Conservation (phyloP, 257 asterid genomes). For the Nyctanthes arbortristis region DNA sequence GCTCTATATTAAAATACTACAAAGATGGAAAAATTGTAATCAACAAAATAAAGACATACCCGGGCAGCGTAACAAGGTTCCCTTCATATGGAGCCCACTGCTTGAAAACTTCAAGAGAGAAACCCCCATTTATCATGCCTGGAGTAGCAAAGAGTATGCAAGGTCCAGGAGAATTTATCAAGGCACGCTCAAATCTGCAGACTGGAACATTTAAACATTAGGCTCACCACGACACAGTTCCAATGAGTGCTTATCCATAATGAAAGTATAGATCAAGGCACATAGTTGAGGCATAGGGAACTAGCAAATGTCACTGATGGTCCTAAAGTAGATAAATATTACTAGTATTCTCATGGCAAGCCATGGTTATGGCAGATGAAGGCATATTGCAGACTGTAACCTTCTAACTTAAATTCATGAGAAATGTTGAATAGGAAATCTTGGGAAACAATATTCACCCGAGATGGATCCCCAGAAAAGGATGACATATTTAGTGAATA, state of each 20-base stretch:
- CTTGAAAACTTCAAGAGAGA: constrained; percentile 89
- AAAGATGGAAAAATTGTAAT: neutral
- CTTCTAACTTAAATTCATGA: neutral
- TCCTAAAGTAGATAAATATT: neutral
- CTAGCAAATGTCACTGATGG: neutral
- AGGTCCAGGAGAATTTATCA: constrained; percentile 86
- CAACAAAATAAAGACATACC: constrained; percentile 44
- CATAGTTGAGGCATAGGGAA: neutral
- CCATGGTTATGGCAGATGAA: neutral
- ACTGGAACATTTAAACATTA: constrained; percentile 50
- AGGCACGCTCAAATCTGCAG: constrained; percentile 72
- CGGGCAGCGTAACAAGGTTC: constrained; percentile 85
- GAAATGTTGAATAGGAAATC: neutral
- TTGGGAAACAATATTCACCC: neutral
- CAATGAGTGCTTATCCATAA: neutral
- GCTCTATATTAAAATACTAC: neutral
- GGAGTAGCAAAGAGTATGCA: constrained; percentile 98
- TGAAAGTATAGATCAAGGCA: neutral
- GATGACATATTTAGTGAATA: neutral
- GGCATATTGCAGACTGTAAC: neutral
- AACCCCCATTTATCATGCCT: constrained; percentile 94
- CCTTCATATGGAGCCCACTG: constrained; percentile 89
- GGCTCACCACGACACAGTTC: neutral
- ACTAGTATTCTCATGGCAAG: neutral
- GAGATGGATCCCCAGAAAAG: neutral